Base-by-base conservation (phyloP, 495 filamentous ascomycete genomes). In the Xylaria nigripes region DNA sequence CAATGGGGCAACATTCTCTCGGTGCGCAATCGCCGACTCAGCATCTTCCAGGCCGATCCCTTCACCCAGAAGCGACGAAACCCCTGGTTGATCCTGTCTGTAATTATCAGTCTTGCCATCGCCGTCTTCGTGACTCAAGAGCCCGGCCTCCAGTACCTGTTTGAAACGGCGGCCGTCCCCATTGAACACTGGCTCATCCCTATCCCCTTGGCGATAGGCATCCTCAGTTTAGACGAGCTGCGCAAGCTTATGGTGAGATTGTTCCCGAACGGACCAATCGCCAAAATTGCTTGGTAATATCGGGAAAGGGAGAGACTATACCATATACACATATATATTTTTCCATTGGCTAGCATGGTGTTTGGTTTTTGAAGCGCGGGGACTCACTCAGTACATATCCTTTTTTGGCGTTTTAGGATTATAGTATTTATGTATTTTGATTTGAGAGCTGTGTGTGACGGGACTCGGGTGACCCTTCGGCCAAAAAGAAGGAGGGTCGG, bases 91-190 rank as follows among this genome's bases (percentile, higher is more conserved):
- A 59, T 76, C 3, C 58, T 64, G 9, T 43, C 70, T 0, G 73
- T 75, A 54, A 34, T 68, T 6, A 68, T 77, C 22, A 72, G 70
- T 13, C 59, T 81, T 0, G 60, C 66, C 18, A 80, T 80, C 45
- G 77, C 77, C 34, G 64, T 79, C 15, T 76, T 81, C 45, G 76
- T 77, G 16, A 76, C 76, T 5, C 73, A 81, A 52, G 72, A 71
- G 3, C 75, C 73, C 0, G 73, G 71, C 3, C 60, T 81, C 6
- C 76, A 80, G 56, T 57, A 18, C 1, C 58, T 80, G 36, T 79
- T 81, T 50, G 58, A 60, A 6, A 81, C 77, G 0, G 73, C 73
- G 12, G 61, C 66, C 5, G 74, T 78, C 0, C 77, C 77, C 3
- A 61, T 75, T 3, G 67, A 77, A 67, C 76, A 69, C 52, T 81